A percentile compares a stretch with the other conserved stretches of the same genome.
These are phyloP conservation scores for Plectosphaerella cucumerina DNA, from an alignment of 2,329 filamentous ascomycete genomes.

Conservation along the genomic window DNA sequence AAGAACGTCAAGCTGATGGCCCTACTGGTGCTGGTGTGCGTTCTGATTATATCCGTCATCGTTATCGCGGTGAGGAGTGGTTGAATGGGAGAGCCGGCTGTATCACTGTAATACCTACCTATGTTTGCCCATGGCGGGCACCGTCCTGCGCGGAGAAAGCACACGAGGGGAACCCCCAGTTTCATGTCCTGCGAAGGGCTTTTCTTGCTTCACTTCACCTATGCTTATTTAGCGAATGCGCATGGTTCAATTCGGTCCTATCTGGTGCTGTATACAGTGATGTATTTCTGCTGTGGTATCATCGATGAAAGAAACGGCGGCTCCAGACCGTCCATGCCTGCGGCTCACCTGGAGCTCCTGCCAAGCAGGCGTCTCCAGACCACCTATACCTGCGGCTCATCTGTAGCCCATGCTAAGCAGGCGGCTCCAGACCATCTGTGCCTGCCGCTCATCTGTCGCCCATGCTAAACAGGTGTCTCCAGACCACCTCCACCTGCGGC, in stretches of 20 bases:
- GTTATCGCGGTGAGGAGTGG: constrained; percentile 41
- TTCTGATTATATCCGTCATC: constrained; percentile 52
- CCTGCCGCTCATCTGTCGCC: neutral
- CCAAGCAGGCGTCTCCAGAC: neutral
- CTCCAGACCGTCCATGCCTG: neutral
- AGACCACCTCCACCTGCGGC: neutral
- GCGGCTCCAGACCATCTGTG: no score
- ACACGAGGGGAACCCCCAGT: neutral
- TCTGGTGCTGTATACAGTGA: neutral
- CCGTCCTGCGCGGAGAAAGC: neutral
- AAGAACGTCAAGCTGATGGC: constrained; percentile 97
- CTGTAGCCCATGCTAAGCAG: no score
- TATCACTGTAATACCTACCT: neutral
- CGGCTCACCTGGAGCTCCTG: neutral
- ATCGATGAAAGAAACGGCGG: neutral
- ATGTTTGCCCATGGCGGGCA: neutral
- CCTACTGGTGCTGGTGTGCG: constrained; percentile 65
- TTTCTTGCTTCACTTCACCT: neutral
- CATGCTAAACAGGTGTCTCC: neutral
- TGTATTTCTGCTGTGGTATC: neutral
- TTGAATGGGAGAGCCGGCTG: neutral
- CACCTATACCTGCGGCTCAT: neutral
- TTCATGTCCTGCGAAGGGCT: neutral
- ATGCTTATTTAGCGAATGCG: neutral
- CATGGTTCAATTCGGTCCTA: neutral